Evolutionary conservation across 148 eudicot species (phyloP).

Genomic region (Rhododendron ferrugineum): DNA sequence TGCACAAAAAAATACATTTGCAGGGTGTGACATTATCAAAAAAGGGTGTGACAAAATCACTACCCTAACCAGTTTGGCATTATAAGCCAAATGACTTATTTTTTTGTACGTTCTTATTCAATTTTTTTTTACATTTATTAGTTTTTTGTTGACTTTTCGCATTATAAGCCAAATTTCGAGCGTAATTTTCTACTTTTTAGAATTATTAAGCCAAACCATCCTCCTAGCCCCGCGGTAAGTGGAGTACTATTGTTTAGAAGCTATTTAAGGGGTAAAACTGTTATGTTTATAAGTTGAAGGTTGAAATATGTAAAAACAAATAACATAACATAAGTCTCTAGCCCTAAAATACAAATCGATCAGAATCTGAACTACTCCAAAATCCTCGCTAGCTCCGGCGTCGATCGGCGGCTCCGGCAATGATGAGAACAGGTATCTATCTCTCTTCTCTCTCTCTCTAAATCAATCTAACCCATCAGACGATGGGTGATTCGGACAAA

Average conservation of each 20-base stretch:
- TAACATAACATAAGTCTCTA: not conserved
- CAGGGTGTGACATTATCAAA: no score
- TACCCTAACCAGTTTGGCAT: no score
- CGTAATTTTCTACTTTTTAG: no score
- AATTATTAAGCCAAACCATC: no score
- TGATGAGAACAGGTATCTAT: not conserved
- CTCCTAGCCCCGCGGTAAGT: not conserved
- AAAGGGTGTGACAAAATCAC: no score
- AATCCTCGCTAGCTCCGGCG: not conserved
- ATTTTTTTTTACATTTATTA: no score
- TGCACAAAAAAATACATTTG: no score
- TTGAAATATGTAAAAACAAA: not conserved
- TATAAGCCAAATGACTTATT: no score
- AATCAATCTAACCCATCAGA: not conserved
- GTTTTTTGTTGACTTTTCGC: no score
- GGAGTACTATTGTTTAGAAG: not conserved
- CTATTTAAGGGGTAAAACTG: not conserved
- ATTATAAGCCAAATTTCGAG: no score
- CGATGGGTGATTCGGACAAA: no score
- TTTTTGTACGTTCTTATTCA: no score
- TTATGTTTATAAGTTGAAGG: not conserved
- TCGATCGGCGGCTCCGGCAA: not conserved
- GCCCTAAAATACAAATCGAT: not conserved
- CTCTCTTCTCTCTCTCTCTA: not conserved
- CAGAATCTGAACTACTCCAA: not conserved